Evolutionary conservation across 2,329 filamentous ascomycete genomes (phyloP).

Genomic region (Stagonosporopsis chrysanthemi): DNA sequence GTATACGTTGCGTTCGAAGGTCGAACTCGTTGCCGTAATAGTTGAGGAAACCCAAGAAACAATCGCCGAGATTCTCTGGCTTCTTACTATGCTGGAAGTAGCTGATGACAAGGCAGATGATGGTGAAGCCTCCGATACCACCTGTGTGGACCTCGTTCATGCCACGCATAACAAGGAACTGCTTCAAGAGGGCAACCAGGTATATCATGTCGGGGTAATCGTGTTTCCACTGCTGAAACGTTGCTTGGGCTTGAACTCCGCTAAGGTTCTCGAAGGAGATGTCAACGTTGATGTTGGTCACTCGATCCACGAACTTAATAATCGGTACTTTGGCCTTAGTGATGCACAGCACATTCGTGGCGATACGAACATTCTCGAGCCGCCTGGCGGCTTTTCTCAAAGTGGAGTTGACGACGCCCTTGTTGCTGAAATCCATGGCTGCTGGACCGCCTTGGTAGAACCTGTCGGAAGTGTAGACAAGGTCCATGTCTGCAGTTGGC

Average conservation of each 20-base stretch:
- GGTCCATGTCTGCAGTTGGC: conserved; percentile 88
- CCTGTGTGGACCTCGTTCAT: conserved; percentile 92
- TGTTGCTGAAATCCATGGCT: conserved; percentile 43
- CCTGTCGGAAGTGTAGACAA: conserved; percentile 78
- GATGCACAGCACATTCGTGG: conserved; percentile 70
- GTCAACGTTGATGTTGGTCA: conserved; percentile 84
- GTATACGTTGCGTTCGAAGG: conserved; percentile 73
- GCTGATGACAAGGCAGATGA: conserved; percentile 92
- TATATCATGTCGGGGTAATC: conserved; percentile 85
- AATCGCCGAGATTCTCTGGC: conserved; percentile 71
- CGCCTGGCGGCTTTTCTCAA: conserved; percentile 70
- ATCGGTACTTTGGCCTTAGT: conserved; percentile 83
- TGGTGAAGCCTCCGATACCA: conserved; percentile 90
- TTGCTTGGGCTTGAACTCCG: conserved; percentile 79
- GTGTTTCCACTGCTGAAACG: conserved; percentile 80
- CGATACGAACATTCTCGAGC: conserved; percentile 63
- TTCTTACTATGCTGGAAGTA: conserved; percentile 74
- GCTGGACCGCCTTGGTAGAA: conserved; percentile 61
- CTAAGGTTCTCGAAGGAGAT: conserved; percentile 93
- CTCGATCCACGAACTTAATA: conserved; percentile 84
- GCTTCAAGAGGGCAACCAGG: conserved; percentile 88
- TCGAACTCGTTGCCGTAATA: conserved; percentile 88
- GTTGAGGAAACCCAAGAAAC: conserved; percentile 87
- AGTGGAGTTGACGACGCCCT: conserved; percentile 58
- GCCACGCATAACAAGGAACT: conserved; percentile 86